Evolutionary conservation across 768 basidiomycete genomes (phyloP).

Genomic region (Boletus sp.): DNA sequence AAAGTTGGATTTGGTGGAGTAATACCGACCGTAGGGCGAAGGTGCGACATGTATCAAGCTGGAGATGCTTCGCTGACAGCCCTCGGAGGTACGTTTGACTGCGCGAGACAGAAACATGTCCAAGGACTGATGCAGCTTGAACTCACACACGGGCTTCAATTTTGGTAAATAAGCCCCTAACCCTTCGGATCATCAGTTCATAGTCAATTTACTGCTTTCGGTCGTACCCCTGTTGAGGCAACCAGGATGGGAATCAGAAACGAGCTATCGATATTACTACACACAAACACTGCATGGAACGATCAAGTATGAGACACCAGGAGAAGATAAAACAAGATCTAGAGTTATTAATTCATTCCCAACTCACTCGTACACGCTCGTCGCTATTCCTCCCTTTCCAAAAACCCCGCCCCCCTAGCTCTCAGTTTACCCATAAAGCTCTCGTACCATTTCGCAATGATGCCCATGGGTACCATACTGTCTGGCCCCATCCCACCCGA

Average conservation of each 20-base stretch:
- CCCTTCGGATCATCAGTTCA: too few species aligned
- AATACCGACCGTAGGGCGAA: neutral
- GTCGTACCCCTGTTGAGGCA: too few species aligned
- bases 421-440: slow-evolving; percentile 57
- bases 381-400: slow-evolving; percentile 41
- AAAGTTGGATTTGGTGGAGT: slow-evolving; percentile 19
- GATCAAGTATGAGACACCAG: too few species aligned
- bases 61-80: neutral
- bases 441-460: slow-evolving; percentile 73
- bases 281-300: too few species aligned
- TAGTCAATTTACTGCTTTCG: too few species aligned
- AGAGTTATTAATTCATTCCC: neutral
- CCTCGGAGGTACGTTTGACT: neutral
- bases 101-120: slow-evolving; percentile 12
- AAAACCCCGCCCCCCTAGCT: slow-evolving; percentile 57
- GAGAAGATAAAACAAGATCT: neutral
- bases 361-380: neutral
- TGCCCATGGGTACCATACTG: slow-evolving; percentile 56
- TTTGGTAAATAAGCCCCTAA: slow-evolving; percentile 8
- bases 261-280: too few species aligned
- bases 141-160: neutral
- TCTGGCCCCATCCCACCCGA: slow-evolving; percentile 48
- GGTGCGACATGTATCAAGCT: neutral
- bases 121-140: neutral
- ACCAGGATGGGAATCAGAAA: too few species aligned